Evolutionary conservation across 176 grass and related monocot species (phyloP).

Genomic region (Melocanna baccifera): DNA sequence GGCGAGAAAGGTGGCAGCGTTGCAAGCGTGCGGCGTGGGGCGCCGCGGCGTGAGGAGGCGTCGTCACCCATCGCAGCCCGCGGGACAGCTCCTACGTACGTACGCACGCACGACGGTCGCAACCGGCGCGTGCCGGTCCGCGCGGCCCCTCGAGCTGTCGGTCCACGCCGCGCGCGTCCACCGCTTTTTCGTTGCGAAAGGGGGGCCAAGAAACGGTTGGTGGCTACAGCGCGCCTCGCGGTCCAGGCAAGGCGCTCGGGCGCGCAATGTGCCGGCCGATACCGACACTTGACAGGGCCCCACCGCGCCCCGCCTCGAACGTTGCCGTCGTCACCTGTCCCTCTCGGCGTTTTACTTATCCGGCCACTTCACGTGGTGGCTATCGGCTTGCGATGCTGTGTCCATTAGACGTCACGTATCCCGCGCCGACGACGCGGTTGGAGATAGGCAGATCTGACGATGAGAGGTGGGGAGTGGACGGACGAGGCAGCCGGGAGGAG

Average conservation of each 20-base stretch:
- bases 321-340: slow-evolving; percentile 30
- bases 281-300: slow-evolving; percentile 36
- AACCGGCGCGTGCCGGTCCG: slow-evolving; percentile 29
- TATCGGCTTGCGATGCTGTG: slow-evolving; percentile 6
- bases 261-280: not conserved
- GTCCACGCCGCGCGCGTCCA: slow-evolving; percentile 22
- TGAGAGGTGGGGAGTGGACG: not conserved
- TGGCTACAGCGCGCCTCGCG: not conserved
- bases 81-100: not conserved
- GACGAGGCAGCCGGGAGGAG: not conserved
- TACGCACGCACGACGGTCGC: not conserved
- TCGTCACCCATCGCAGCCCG: not conserved
- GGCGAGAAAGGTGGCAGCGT: not conserved
- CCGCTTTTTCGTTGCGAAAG: slow-evolving; percentile 31
- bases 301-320: not conserved
- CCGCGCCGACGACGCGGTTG: slow-evolving; percentile 45
- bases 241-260: not conserved
- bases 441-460: not conserved
- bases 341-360: not conserved
- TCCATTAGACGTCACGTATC: slow-evolving; percentile 18
- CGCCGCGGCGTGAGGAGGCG: not conserved
- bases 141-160: slow-evolving; percentile 5
- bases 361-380: slow-evolving; percentile 51
- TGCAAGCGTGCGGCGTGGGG: slow-evolving; percentile 26
- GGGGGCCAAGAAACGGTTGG: slow-evolving; percentile 11